Percentiles rank a stretch among this genome's conserved stretches.
Evolutionary conservation across 257 asterid genomes (phyloP).

Genomic region (Thymus quinquecostatus): DNA sequence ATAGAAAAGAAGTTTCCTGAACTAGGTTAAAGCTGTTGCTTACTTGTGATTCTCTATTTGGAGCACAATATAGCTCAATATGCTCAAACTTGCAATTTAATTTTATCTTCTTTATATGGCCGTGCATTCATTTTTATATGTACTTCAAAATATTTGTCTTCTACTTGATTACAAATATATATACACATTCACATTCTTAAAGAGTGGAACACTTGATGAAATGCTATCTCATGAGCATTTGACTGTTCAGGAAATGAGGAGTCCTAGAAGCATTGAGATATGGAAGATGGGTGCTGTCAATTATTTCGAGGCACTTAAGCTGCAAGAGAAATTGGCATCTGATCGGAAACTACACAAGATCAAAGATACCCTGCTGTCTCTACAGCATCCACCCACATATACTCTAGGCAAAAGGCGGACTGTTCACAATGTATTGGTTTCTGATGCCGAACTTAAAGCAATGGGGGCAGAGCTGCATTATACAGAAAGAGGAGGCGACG

Average conservation of each 20-base stretch:
- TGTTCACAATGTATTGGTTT: slow-evolving; percentile 1
- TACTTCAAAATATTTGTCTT: neutral
- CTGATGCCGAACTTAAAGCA: slow-evolving; percentile 13
- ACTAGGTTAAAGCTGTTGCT: neutral
- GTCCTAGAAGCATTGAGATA: slow-evolving; percentile 12
- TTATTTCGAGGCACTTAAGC: slow-evolving; percentile 13
- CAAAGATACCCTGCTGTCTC: slow-evolving; percentile 13
- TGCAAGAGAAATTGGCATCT: slow-evolving; percentile 22
- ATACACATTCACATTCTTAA: neutral
- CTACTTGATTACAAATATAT: neutral
- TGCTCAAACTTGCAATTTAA: neutral
- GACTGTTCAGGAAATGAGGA: slow-evolving; percentile 14
- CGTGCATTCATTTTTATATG: neutral
- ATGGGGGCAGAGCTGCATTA: slow-evolving; percentile 25
- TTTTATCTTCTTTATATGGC: neutral
- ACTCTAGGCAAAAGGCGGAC: slow-evolving; percentile 26
- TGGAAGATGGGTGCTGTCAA: slow-evolving; percentile 25
- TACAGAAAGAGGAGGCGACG: slow-evolving; percentile 23
- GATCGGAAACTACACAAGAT: slow-evolving; percentile 17
- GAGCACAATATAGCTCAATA: neutral
- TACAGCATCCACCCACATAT: slow-evolving; percentile 21
- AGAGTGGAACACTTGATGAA: neutral
- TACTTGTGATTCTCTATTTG: neutral
- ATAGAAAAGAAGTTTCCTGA: neutral
- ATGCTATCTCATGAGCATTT: neutral